Evolutionary conservation across 306 rosid species (phyloP), one percentile per base, ranked within the genome.

Genomic region (Corylus avellana): DNA sequence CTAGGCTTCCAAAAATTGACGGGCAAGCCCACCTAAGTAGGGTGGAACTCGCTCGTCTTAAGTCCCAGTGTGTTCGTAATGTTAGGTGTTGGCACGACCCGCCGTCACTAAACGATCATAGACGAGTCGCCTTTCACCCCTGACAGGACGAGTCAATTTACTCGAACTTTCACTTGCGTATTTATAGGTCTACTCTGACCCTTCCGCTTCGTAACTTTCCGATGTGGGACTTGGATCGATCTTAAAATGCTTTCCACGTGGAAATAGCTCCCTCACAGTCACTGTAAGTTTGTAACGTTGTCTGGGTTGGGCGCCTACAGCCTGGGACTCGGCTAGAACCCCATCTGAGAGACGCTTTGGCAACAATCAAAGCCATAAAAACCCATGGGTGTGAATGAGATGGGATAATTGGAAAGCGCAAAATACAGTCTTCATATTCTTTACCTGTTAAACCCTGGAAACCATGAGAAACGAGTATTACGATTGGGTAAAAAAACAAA

Each of bases 1-100:
- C 72, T 68, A 71, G 78, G 85, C 93, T 89, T 91, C 80, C 92
- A 91, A 91, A 89, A 91, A 89, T 89, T 91, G 97, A 88, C 94
- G 97, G 86, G 90, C 87, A 42, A 81, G 81, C 78, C 86, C 59
- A 67, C 83, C 89, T 29, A 89, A 88, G 93, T 89, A 91, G 89
- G 93, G 88, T 13, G 48, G 75, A 47, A 2, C 75, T 47, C 68
- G 27, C 92, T 83, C 92, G 92, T 20, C 88, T 3, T 0, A 0
- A 18, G 11, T 0, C 0, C 9, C 9, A 2, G 61, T 58, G 93
- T 87, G 92, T 89, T 91, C 92, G 76, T 57, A 22, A 8, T 57
- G 13, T 3, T 37, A 66, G 92, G 91, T 70, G 93, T 91, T 53
- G 94, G 97, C 92, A 82, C 91, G 90, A 89, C 92, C n/a, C 75